Evolutionary conservation across 495 filamentous ascomycete species (phyloP).

Genomic region (Cenococcum geophilum): DNA sequence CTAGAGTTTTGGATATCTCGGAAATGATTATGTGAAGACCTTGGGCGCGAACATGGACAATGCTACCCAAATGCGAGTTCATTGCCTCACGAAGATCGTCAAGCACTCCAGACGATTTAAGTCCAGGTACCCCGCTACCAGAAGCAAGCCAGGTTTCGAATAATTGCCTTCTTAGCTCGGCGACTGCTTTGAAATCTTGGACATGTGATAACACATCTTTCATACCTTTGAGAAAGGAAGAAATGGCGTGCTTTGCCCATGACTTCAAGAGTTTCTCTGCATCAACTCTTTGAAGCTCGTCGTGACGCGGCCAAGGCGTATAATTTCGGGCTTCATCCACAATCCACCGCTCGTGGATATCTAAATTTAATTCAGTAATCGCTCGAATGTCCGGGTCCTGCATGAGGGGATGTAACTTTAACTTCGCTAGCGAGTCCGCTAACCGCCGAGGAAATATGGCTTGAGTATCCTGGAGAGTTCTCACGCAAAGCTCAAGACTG

Average conservation of each 20-base stretch:
- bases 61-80: slow-evolving; percentile 54
- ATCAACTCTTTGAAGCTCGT: slow-evolving; percentile 62
- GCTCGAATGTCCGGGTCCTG: slow-evolving; percentile 58
- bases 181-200: slow-evolving; percentile 57
- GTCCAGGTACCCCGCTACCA: slow-evolving; percentile 41
- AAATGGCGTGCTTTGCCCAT: slow-evolving; percentile 71
- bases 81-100: slow-evolving; percentile 62
- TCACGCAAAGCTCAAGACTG: slow-evolving; percentile 64
- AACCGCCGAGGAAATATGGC: slow-evolving; percentile 65
- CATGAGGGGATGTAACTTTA: slow-evolving; percentile 66
- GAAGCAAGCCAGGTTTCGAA: slow-evolving; percentile 67
- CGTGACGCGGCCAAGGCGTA: slow-evolving; percentile 82
- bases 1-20: slow-evolving; percentile 44
- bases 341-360: slow-evolving; percentile 75
- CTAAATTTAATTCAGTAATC: slow-evolving; percentile 69
- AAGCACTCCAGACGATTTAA: slow-evolving; percentile 45
- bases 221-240: slow-evolving; percentile 55
- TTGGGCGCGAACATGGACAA: slow-evolving; percentile 54
- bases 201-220: slow-evolving; percentile 50
- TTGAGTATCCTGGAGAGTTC: slow-evolving; percentile 72
- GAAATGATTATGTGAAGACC: slow-evolving; percentile 54
- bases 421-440: slow-evolving; percentile 57
- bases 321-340: slow-evolving; percentile 78
- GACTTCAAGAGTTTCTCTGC: slow-evolving; percentile 57
- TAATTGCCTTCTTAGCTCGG: slow-evolving; percentile 61